Evolutionary conservation across 768 basidiomycete species (phyloP), one percentile per base, ranked within the genome.

Genomic region (Boletus coccyginus): DNA sequence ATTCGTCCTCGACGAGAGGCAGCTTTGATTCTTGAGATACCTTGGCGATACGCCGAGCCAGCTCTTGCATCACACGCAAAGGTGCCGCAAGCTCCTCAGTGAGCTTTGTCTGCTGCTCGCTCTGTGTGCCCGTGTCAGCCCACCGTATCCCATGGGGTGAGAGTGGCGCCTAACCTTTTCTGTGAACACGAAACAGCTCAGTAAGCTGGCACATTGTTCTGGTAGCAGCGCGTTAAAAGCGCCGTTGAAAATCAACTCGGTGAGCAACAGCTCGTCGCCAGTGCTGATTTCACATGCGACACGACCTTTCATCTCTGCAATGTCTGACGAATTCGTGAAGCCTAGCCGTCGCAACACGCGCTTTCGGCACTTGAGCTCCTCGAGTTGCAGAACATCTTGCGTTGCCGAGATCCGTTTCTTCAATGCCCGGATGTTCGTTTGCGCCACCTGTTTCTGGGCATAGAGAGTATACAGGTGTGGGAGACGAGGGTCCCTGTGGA

Each of bases 211-310:
- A 66, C 88, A 92, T 55, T 98, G 93, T 64, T 98, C 95, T 0
- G 97, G 96, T 1, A 81, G 76, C 46, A 99, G 72, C 4, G 90
- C 70, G 66, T 97, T 98, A 81, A 99, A 99, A 21, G 86, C 89
- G 54, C 97, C 97, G 58, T 97, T 94, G 80, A 99, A 98, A 56
- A 99, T 88, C 66, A 99, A 81, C 73, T 98, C 97, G 1, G 97
- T 99, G 59, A 99, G 79, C 35, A 99, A 78, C 50, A 99, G 75
- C 74, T 99, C 97, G 66, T 99, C 97, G 8, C 97, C 97, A 3
- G 94, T 88, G 68, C 91, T 94, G 73, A 99, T 98, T 74, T 99
- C 97, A 70, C 97, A 99, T 17, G 97, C 97, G 1, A 99, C 96
- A 39, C 97, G 81, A 1, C 97, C 97, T 75, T 99, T 99, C 82